Evolutionary conservation across 257 asterid species (phyloP), one percentile per base, ranked within the genome.

Genomic region (Plantago major): DNA sequence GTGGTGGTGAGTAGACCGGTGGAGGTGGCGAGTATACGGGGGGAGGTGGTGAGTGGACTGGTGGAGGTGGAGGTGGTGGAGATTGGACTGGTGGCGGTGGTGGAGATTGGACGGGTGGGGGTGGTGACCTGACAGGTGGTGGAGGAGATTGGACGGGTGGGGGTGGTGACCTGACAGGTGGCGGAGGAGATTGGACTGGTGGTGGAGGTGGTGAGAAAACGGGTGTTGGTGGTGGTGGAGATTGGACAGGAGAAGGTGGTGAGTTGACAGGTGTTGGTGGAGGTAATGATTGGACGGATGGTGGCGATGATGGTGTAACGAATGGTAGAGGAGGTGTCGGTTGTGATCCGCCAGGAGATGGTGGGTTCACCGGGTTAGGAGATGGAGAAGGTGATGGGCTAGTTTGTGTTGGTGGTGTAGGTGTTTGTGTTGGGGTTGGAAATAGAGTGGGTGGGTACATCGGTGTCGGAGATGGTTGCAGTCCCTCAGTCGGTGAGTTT

Each of bases 11-110:
- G 28, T 11, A 18, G 2, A 56, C 43, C 8, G 58, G 67, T 13
- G 73, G 67, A 14, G 69, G 74, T 1, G 73, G 50, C 3, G 69
- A 56, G 30, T 44, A 12, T 6, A 28, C 60, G 0, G 68, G 71
- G 1, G 66, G 64, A 4, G 73, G 60, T 53, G 67, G 67, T 0
- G 67, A 52, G 5, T 9, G 15, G 3, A 10, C 16, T 0, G 55
- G 55, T 2, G 60, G 66, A 0, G 71, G 62, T 3, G 61, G 60
- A 8, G 46, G 48, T 44, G 48, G 48, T 11, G 73, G 70, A 0
- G 58, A 51, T 13, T 7, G 5, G 0, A 45, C n/a, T 1, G 62
- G 73, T 44, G 48, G 53, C 1, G 44, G 62, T 3, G 76, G 72
- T 6, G 71, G 55, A 3, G 30, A 2, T 13, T 4, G 47, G 7